These are phyloP conservation scores for Pseudocercospora fuligena DNA, from an alignment of 2,329 filamentous ascomycete genomes.

Conservation along the genomic window DNA sequence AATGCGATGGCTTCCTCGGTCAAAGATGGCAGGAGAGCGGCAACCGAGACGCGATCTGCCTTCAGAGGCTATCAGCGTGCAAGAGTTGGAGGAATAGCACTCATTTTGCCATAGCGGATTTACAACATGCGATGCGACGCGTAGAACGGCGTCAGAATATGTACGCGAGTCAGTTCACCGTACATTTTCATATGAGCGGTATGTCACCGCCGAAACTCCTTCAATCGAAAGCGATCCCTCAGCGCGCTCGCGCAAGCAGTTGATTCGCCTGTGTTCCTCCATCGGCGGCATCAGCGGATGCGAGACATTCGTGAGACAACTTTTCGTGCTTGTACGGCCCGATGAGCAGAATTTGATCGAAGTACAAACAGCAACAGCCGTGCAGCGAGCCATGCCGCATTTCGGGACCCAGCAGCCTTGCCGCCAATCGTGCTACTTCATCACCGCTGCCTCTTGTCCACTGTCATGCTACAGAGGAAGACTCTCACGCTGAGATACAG, in stretches of 20 bases:
- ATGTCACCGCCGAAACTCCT: constrained; percentile 5
- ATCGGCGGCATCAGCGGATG: neutral
- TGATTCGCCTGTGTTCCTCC: neutral
- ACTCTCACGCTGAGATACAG: neutral
- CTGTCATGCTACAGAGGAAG: neutral
- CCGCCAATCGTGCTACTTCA: neutral
- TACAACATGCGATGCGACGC: neutral
- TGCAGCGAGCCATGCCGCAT: constrained; percentile 4
- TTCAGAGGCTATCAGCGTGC: neutral
- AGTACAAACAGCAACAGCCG: neutral
- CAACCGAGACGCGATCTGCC: neutral
- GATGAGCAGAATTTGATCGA: neutral
- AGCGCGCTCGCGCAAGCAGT: neutral
- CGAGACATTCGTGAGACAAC: constrained; percentile 3
- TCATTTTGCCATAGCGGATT: neutral
- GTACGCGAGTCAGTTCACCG: constrained; percentile 13
- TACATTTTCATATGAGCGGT: neutral
- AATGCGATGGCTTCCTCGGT: neutral
- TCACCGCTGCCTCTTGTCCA: neutral
- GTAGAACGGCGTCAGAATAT: neutral
- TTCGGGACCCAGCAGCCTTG: constrained; percentile 5
- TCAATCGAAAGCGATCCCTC: neutral
- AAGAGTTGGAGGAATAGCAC: neutral
- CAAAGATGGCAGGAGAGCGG: neutral
- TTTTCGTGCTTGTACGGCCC: neutral